Conservation (phyloP, 176 grass and related monocot species). For the Hordeum vulgare region DNA sequence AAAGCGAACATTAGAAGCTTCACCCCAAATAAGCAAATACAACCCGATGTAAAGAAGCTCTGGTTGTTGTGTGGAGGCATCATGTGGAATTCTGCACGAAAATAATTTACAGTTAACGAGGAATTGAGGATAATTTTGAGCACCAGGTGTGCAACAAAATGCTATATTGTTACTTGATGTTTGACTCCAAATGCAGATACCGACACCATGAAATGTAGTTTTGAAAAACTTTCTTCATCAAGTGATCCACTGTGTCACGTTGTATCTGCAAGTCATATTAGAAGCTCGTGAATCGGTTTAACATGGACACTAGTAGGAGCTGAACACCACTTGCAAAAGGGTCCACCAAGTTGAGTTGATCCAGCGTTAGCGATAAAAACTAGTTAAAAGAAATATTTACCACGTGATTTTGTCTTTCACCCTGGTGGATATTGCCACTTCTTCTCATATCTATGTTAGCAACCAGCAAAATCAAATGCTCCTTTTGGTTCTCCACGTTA, state of each 20-base stretch:
- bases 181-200: slow-evolving; percentile 58
- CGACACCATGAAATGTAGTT: slow-evolving; percentile 84
- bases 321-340: not conserved
- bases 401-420: slow-evolving; percentile 1
- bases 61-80: slow-evolving; percentile 44
- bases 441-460: slow-evolving; percentile 78
- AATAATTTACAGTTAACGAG: not conserved
- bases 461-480: slow-evolving; percentile 98
- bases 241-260: slow-evolving; percentile 22
- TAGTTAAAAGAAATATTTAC: slow-evolving; percentile 25
- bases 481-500: slow-evolving; percentile 93
- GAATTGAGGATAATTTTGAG: not conserved
- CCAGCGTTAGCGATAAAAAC: not conserved
- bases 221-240: slow-evolving; percentile 60
- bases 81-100: slow-evolving; percentile 27
- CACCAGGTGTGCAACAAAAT: not conserved
- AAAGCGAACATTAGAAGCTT: slow-evolving; percentile 94
- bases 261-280: slow-evolving; percentile 49
- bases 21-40: slow-evolving; percentile 97
- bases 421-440: slow-evolving; percentile 3
- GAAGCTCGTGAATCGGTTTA: not conserved
- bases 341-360: not conserved
- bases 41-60: slow-evolving; percentile 88
- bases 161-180: slow-evolving; percentile 40
- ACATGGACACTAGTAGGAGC: not conserved